phyloP scores from a whole-genome alignment of 164 flowering plant genomes.

The Stephania japonica region DNA sequence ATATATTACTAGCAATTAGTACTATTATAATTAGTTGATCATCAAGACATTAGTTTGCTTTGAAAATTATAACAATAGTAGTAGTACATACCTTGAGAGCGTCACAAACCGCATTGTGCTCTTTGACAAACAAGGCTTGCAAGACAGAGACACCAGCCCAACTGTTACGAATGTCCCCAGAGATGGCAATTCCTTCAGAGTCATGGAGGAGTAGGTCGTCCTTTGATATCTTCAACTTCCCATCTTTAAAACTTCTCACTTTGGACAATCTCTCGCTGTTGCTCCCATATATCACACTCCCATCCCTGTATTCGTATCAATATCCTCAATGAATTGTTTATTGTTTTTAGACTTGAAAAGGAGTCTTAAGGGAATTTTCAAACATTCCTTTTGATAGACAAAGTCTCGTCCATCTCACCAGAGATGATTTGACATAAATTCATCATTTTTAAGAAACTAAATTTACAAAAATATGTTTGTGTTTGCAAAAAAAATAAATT shows the following conservation, averaged over 20 bases:
- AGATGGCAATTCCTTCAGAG: slow-evolving; percentile 21
- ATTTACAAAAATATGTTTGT: too few relatives aligned
- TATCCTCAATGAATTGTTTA: too few relatives aligned
- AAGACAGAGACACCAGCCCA: slow-evolving; percentile 39
- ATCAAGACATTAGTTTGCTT: too few relatives aligned
- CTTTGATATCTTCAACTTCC: slow-evolving; percentile 30
- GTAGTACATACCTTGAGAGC: slow-evolving; percentile 24
- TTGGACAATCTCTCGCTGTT: slow-evolving; percentile 16
- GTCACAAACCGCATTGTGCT: slow-evolving; percentile 43
- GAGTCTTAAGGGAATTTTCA: too few relatives aligned
- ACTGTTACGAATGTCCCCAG: slow-evolving; percentile 42
- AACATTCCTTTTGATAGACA: too few relatives aligned
- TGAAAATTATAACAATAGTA: too few relatives aligned
- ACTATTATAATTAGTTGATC: too few relatives aligned
- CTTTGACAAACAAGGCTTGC: slow-evolving; percentile 41
- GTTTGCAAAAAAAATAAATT: too few relatives aligned
- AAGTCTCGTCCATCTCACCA: too few relatives aligned
- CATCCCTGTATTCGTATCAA: slow-evolving; percentile 28
- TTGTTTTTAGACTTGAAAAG: too few relatives aligned
- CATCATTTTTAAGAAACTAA: too few relatives aligned
- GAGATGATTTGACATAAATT: too few relatives aligned
- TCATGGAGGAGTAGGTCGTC: slow-evolving; percentile 38
- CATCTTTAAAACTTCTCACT: slow-evolving; percentile 37
- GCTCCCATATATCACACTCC: slow-evolving; percentile 41
- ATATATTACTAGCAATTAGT: not conserved